Base-by-base conservation (phyloP, 345 rosid species). In the Lepidium aucheri region DNA sequence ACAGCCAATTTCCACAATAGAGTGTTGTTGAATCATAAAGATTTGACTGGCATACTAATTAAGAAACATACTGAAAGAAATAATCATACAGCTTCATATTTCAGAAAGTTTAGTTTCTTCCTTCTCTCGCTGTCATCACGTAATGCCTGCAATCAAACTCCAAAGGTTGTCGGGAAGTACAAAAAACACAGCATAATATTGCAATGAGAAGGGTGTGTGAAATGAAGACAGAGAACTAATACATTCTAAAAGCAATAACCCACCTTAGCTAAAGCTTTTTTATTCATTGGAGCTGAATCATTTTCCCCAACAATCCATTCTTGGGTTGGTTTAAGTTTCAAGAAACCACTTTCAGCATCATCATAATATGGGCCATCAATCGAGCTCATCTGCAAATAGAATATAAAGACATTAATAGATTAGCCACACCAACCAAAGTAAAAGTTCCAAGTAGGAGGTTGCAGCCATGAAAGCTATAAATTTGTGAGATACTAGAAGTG, bases 51-150 rank as follows among this genome's bases (percentile, higher is more conserved):
- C 52, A 22, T 43, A 70, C 73, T 74, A 74, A 64, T 55, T 60
- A 65, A 69, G 68, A 76, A 74, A 73, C 61, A 77, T 51, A 52
- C 50, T 41, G 67, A 78, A 72, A 74, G 78, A 65, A 68, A 65
- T 38, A 65, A 58, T 71, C 94, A 67, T 88, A 93, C 98, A 66
- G 97, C 97, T 84, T 86, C 98, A 71, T 93, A 90, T 74, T 85
- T 24, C 68, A 93, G 95, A 72, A 90, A 69, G 81, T 84, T 93
- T 17, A 93, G 82, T 77, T 83, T 90, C 84, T 77, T 93, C 79
- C 94, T 88, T 75, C 84, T 82, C 68, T 88, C 90, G 12, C 94
- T 73, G 71, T 88, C 96, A 78, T 93, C 86, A 26, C 54, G 83
- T 62, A 86, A 40, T 43, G 77, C 89, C 98, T 93, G 85, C 49